Conservation (phyloP, 2,329 filamentous ascomycete species). For the Colletotrichum ledebouriae region DNA sequence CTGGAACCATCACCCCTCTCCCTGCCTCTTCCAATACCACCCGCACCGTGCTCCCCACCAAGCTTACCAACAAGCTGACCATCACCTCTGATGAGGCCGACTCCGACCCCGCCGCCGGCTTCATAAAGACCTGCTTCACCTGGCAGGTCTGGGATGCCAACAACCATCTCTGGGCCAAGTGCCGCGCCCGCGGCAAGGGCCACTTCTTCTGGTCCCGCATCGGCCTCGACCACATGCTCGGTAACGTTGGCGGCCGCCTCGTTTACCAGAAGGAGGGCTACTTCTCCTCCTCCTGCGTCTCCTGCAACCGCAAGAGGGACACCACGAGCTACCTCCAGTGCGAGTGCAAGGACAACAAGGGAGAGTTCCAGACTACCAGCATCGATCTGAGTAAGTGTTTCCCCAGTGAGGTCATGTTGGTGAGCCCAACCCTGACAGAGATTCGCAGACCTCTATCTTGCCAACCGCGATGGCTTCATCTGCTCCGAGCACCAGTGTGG, state of each 20-base stretch:
- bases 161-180: slow-evolving; percentile 21
- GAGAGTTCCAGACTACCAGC: slow-evolving; percentile 12
- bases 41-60: not conserved
- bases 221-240: slow-evolving; percentile 33
- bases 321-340: slow-evolving; percentile 17
- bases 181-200: slow-evolving; percentile 12
- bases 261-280: slow-evolving; percentile 19
- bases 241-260: slow-evolving; percentile 24
- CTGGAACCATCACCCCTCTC: not conserved
- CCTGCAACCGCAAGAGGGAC: not conserved
- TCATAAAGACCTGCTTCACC: slow-evolving; percentile 21
- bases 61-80: not conserved
- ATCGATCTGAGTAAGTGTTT: slow-evolving; percentile 19
- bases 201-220: slow-evolving; percentile 18
- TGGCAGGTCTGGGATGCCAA: slow-evolving; percentile 26
- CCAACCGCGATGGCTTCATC: slow-evolving; percentile 18
- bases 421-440: not conserved
- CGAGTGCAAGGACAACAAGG: slow-evolving; percentile 17
- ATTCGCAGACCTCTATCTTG: slow-evolving; percentile 14
- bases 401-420: not conserved
- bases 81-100: not conserved
- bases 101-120: not conserved
- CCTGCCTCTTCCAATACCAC: not conserved
- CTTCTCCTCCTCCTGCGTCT: slow-evolving; percentile 25
- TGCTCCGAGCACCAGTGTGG: slow-evolving; percentile 26